A percentile compares a stretch with the other conserved stretches of the same genome.
Evolutionary conservation across 495 filamentous ascomycete species (phyloP).

Genomic region (Penicillium odoratum): DNA sequence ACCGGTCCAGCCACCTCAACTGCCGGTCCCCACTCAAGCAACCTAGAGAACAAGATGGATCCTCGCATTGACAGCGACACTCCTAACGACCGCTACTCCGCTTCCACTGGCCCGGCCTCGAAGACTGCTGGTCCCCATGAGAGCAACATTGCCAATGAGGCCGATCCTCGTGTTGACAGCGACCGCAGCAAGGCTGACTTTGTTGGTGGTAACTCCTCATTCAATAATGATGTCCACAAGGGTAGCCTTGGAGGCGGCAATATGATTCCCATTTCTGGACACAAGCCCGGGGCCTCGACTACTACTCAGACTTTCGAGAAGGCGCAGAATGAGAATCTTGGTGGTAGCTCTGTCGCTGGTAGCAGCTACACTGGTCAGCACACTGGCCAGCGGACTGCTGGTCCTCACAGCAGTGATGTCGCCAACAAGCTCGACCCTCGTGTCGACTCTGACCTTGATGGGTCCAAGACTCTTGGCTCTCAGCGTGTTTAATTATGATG

Average conservation of each 20-base stretch:
- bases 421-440: slow-evolving; percentile 56
- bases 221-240: slow-evolving; percentile 21
- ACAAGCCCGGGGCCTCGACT: slow-evolving; percentile 11
- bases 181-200: slow-evolving; percentile 37
- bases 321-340: slow-evolving; percentile 11
- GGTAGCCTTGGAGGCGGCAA: slow-evolving; percentile 16
- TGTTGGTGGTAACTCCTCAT: slow-evolving; percentile 12
- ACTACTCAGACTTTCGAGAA: slow-evolving; percentile 26
- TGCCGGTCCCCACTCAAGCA: slow-evolving; percentile 23
- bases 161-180: slow-evolving; percentile 53
- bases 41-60: slow-evolving; percentile 18
- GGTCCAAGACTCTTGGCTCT: slow-evolving; percentile 18
- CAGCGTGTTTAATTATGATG: slow-evolving; percentile 17
- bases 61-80: slow-evolving; percentile 7
- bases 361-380: slow-evolving; percentile 29
- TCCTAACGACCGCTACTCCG: slow-evolving; percentile 6
- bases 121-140: slow-evolving; percentile 43
- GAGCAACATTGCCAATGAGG: slow-evolving; percentile 46
- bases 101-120: slow-evolving; percentile 19
- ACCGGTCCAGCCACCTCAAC: slow-evolving; percentile 20
- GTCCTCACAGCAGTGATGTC: slow-evolving; percentile 48
- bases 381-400: slow-evolving; percentile 24
- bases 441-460: slow-evolving; percentile 29
- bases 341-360: slow-evolving; percentile 7
- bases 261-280: slow-evolving; percentile 16